Base-by-base conservation (phyloP, 331 rosid genomes). In the Spiraea crenata region DNA sequence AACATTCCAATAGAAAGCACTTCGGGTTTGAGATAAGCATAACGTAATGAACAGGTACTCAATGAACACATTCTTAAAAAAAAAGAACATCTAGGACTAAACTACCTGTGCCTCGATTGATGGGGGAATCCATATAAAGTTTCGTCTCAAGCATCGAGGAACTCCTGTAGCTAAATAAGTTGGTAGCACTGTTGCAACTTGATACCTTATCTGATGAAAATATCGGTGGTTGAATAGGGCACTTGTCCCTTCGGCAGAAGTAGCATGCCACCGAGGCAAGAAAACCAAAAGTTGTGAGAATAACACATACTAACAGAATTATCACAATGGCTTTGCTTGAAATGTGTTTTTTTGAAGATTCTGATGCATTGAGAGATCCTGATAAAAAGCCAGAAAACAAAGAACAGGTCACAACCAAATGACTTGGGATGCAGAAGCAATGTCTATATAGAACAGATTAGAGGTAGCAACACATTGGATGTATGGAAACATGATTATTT, bases 261-360 rank as follows among this genome's bases (percentile, higher is more conserved):
- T 82, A 87, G 80, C 91, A 95, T 62, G 74, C 41, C 69, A 90
- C 67, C 15, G 86, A 83, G 82, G 81, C 67, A 63, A 95, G 71
- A 77, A 89, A 82, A 61, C 96, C 96, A 60, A 82, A 56, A 47
- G 93, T 82, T 74, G 95, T 86, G 81, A 90, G 65, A 65, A 79
- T 56, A 47, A 84, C 78, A 76, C 96, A 86, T 17, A 80, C 68
- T 52, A 83, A 72, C 56, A 95, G 82, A 76, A 91, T 74, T 71
- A 83, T 52, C 62, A 87, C 83, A 39, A 85, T 84, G 69, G 58
- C 85, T 77, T 87, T 95, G 85, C 80, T 86, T 3, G 92, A 81
- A 73, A 85, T 55, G 68, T 77, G 95, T 49, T 65, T 85, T 83
- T 82, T 89, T 44, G 96, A 88, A 73, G 86, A 82, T 48, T 38